Conservation (phyloP, 1,284 basidiomycete species). For the Calocybe gambosa region DNA sequence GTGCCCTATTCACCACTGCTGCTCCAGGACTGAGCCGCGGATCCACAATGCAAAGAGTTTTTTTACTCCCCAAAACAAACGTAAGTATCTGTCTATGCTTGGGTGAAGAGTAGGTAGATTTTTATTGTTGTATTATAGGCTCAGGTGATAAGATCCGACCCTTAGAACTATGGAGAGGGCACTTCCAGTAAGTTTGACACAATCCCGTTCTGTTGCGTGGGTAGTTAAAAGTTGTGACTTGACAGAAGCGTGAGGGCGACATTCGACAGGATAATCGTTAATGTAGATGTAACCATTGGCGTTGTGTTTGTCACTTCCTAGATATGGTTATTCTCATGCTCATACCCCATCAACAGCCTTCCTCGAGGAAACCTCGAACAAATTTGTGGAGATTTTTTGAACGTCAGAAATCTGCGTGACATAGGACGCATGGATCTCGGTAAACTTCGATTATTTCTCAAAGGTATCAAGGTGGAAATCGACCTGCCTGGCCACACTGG, state of each 20-base stretch:
- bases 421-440: constrained; percentile 16
- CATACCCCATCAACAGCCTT: constrained; percentile 16
- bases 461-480: constrained; percentile 26
- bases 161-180: constrained; percentile 31
- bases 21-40: constrained; percentile 15
- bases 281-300: constrained; percentile 35
- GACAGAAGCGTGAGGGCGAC: constrained; percentile 34
- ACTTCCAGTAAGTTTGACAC: constrained; percentile 26
- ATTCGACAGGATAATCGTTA: constrained; percentile 29
- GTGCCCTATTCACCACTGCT: background rate
- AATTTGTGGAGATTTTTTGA: constrained; percentile 25
- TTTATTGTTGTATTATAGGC: constrained; percentile 8
- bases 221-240: background rate
- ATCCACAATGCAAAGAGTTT: constrained; percentile 26
- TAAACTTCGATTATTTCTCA: constrained; percentile 24
- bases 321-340: constrained; percentile 3
- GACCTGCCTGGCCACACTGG: constrained; percentile 19
- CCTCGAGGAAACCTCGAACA: constrained; percentile 18
- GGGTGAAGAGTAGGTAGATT: background rate
- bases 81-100: constrained; percentile 7
- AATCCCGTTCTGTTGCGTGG: background rate
- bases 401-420: constrained; percentile 15
- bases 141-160: constrained; percentile 18
- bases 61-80: constrained; percentile 18
- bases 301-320: constrained; percentile 24